Base-by-base conservation (phyloP, 129 eudicot genomes). In the Artemisia annua region DNA sequence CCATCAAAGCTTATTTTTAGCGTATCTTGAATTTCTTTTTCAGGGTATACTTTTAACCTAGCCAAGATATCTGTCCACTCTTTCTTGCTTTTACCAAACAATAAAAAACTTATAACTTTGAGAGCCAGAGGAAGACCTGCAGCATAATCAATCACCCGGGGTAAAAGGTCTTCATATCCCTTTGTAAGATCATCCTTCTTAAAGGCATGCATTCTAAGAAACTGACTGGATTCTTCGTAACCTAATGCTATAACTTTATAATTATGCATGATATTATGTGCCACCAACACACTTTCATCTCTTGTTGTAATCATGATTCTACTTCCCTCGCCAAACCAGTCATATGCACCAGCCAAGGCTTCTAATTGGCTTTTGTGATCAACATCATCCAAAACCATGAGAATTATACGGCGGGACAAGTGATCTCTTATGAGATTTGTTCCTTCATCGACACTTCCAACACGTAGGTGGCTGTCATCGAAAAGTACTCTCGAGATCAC, bases 121-220 rank as follows among this genome's bases (percentile, higher is more conserved):
- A 70, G 80, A 18, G 73, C 80, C 54, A 62, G 56, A 26, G 67
- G 80, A 69, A 80, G 73, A 32, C 84, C 80, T 20, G 30, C 9
- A 17, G 58, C 69, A 54, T 75, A 69, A 3, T 8, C 1, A 43
- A 70, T 15, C 3, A 68, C 61, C n/a, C 8, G 26, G 17, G 48
- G 48, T 1, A 52, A n/a, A 50, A 50, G 61, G 26, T 68, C 48
- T 52, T 26, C 49, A 68, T 24, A 68, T 13, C 24, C 48, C 60
- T 52, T 15, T 51, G 49, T 51, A 2, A 46, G 67, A 53, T 3
- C 24, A 13, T 35, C 57, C 13, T 22, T 44, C 43, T 30, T 28
- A 19, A 79, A 79, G 17, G 83, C 73, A 59, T 79, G 78, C 69
- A 30, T 11, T 65, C 74, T 58, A 32, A 79, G 48, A 7, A 68